Evolutionary conservation across 2,329 filamentous ascomycete species (phyloP), one percentile per base, ranked within the genome.

Genomic region (Talaromyces rugulosus): DNA sequence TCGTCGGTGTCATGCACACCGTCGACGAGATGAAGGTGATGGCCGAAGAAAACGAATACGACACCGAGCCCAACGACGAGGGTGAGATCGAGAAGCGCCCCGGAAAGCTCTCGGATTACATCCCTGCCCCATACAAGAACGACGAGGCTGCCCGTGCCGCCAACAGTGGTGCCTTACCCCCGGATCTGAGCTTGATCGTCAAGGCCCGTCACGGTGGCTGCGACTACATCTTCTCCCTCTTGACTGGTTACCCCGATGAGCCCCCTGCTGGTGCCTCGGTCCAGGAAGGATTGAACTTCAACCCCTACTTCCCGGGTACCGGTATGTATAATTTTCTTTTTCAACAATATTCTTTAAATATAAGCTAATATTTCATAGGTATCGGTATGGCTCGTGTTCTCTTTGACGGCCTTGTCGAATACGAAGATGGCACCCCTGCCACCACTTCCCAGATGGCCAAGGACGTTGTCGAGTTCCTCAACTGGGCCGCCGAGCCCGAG

Each of bases 361-460:
- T 27, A 55, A 30, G 16, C 54, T 63, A 31, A 69, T 60, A 31
- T 36, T 52, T 5, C 36, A 8, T 62, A 82, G 82, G 80, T 77
- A 99, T 99, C 78, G 95, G 91, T 73, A 99, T 99, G 95, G 94
- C 89, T 72, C 94, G 95, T 87, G 95, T 98, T 65, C 87, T 99
- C 64, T 99, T 96, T 82, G 95, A 99, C 70, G 95, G 92, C 67
- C 83, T 99, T 62, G 95, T 99, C 66, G 95, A 99, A 79, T 99
- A 98, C 82, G 95, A 99, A 78, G 95, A 99, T 70, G 92, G 86
- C 66, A 99, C 95, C 50, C 91, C 92, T 58, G 95, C 95, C 56
- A 91, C 94, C 65, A 92, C 92, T 68, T 97, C 94, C 66, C 95
- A 99, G 83, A 99, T 99, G 95, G 95, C 95, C 79, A 99, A 99